Evolutionary conservation across 495 filamentous ascomycete genomes (phyloP).

Genomic region (Poronia punctata): DNA sequence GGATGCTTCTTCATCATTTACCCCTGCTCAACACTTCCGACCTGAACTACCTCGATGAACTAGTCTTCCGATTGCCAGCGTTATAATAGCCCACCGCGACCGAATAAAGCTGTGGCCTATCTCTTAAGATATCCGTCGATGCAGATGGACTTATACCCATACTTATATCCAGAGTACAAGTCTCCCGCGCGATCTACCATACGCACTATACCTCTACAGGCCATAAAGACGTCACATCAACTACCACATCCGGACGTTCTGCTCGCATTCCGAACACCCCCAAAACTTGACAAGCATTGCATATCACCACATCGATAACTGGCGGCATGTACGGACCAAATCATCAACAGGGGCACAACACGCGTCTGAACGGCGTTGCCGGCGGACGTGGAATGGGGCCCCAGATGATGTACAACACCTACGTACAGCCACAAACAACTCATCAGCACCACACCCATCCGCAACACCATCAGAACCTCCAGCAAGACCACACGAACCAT

Average conservation of each 20-base stretch:
- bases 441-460: constrained; percentile 65
- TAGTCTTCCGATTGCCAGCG: background rate
- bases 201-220: constrained; percentile 5
- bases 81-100: background rate
- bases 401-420: constrained; percentile 59
- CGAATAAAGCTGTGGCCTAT: background rate
- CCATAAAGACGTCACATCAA: constrained; percentile 47
- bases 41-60: background rate
- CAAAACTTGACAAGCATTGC: constrained; percentile 62
- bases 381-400: constrained; percentile 44
- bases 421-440: constrained; percentile 51
- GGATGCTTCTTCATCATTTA: constrained; percentile 6
- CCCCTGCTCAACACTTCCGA: background rate
- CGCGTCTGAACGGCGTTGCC: constrained; percentile 52
- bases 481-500: constrained; percentile 66
- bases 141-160: constrained; percentile 70
- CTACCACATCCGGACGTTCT: constrained; percentile 12
- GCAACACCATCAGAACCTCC: constrained; percentile 61
- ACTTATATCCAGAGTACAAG: too few species aligned
- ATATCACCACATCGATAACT: constrained; percentile 50
- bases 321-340: constrained; percentile 75
- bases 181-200: too few species aligned
- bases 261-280: constrained; percentile 24
- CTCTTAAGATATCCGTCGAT: constrained; percentile 27
- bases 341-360: constrained; percentile 75